phyloP scores from a whole-genome alignment of 2,329 filamentous ascomycete genomes.

The Alternaria arbusti region DNA sequence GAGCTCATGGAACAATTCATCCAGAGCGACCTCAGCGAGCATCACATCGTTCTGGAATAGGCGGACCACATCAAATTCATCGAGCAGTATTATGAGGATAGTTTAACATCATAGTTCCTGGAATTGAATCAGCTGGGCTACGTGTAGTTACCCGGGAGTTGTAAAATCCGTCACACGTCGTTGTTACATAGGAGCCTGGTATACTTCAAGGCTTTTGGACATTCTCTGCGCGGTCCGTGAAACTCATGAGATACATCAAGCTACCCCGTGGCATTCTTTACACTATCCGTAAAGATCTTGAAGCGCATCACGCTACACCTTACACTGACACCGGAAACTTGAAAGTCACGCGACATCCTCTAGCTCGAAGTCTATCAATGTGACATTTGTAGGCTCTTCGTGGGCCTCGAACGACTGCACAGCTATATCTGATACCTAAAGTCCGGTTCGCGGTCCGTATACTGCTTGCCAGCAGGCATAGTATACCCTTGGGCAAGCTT shows the following conservation, averaged over 20 bases:
- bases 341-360: background rate
- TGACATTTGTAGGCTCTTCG: accelerated
- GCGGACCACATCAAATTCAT: too few species aligned
- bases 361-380: background rate
- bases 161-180: too few species aligned
- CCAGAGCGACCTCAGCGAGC: background rate
- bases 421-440: conserved; percentile 37
- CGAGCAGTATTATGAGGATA: too few species aligned
- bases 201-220: background rate
- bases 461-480: conserved; percentile 19
- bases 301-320: background rate
- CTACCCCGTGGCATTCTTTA: background rate
- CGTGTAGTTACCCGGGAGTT: too few species aligned
- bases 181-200: background rate
- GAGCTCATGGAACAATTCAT: background rate
- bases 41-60: background rate
- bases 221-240: accelerated
- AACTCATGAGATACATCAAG: accelerated
- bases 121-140: too few species aligned
- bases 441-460: conserved; percentile 40
- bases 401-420: background rate
- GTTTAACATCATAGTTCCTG: too few species aligned
- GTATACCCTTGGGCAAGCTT: conserved; percentile 29
- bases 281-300: accelerated
- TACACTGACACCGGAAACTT: accelerated